phyloP scores from a whole-genome alignment of 768 basidiomycete species.

The Goffeauzyma gilvescens region DNA sequence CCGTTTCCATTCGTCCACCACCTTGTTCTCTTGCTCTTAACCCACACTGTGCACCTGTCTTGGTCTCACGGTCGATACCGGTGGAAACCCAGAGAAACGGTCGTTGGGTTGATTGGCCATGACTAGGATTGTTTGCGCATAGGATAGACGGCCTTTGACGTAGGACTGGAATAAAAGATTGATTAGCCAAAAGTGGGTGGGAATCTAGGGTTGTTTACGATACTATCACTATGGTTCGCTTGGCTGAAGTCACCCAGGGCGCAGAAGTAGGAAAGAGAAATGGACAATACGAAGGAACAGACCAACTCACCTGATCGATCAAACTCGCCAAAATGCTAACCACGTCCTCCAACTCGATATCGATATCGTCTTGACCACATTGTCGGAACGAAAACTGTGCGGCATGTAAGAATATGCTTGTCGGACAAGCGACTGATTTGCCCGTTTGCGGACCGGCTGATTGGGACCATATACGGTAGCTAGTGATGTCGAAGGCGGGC shows the following conservation, averaged over 20 bases:
- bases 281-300: not conserved
- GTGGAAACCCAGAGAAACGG: slow-evolving; percentile 7
- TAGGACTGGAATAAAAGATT: slow-evolving; percentile 2
- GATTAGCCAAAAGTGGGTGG: not conserved
- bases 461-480: no score
- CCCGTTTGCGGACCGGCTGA: no score
- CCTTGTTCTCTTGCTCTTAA: no score
- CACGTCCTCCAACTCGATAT: slow-evolving; percentile 5
- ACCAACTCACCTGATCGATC: slow-evolving; percentile 9
- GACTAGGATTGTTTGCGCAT: slow-evolving; percentile 6
- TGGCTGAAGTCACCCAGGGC: not conserved
- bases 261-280: not conserved
- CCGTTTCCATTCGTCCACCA: no score
- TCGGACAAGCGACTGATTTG: slow-evolving; percentile 4
- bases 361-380: slow-evolving; percentile 5
- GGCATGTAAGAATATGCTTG: slow-evolving; percentile 3
- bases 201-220: no score
- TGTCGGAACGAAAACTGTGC: slow-evolving; percentile 1
- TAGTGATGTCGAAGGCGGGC: no score
- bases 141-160: slow-evolving; percentile 8
- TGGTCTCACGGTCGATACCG: slow-evolving; percentile 1
- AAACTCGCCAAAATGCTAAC: slow-evolving; percentile 10
- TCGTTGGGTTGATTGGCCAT: slow-evolving; percentile 2
- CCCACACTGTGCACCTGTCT: not conserved
- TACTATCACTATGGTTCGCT: not conserved